These are phyloP conservation scores for Monosporascus sp. DNA, from an alignment of 2,329 filamentous ascomycete species.

Conservation along the genomic window DNA sequence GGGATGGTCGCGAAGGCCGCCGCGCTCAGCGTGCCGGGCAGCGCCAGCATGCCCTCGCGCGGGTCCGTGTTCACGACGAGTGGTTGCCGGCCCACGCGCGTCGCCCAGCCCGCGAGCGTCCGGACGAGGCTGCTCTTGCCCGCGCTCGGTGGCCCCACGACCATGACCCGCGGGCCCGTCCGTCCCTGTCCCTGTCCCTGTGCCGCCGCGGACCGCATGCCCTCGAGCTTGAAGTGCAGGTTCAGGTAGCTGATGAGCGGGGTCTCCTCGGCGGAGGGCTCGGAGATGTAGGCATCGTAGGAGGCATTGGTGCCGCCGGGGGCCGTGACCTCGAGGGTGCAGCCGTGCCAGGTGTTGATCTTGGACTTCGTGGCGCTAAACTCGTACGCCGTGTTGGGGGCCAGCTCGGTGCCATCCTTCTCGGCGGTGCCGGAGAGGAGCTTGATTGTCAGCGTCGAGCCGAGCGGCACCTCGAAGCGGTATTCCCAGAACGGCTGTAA, in stretches of 20 bases:
- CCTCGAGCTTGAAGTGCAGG: conserved; percentile 79
- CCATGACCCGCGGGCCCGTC: conserved; percentile 71
- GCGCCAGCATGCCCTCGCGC: conserved; percentile 68
- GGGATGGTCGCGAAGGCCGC: conserved; percentile 83
- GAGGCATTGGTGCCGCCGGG: conserved; percentile 37
- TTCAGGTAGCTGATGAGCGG: conserved; percentile 78
- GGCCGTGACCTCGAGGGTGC: conserved; percentile 71
- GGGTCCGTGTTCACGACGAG: conserved; percentile 82
- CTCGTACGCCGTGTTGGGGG: conserved; percentile 69
- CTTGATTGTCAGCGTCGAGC: conserved; percentile 43
- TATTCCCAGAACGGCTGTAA: conserved; percentile 67
- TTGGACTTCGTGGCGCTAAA: conserved; percentile 81
- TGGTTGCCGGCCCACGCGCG: conserved; percentile 67
- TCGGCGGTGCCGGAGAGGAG: conserved; percentile 80
- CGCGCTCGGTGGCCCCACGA: conserved; percentile 70
- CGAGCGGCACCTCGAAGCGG: conserved; percentile 65
- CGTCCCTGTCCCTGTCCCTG: conserved; percentile 36
- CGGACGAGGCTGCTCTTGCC: conserved; percentile 82
- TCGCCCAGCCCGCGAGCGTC: conserved; percentile 74
- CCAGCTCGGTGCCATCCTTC: conserved; percentile 91
- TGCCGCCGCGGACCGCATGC: conserved; percentile 58
- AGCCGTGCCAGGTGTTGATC: conserved; percentile 89
- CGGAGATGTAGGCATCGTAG: conserved; percentile 49
- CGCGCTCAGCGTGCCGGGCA: conserved; percentile 78
- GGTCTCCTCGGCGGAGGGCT: conserved; percentile 70